Conservation (phyloP, 805 yeast species). For the Starmera dryadoides region DNA sequence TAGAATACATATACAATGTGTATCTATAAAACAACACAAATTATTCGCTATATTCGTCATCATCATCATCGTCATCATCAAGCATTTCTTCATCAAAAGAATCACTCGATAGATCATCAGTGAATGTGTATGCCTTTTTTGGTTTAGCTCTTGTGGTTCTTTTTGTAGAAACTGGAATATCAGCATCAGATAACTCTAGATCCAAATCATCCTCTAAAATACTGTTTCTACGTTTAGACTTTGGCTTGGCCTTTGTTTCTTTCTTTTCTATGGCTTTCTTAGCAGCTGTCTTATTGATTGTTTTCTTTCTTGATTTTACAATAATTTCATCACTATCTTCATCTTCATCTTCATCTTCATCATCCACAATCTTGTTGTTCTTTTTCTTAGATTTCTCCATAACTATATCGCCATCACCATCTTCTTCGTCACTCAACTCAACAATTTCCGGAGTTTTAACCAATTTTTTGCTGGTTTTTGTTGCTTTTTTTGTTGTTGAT, state of each 20-base stretch:
- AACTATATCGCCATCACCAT: neutral
- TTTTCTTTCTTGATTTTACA: conserved; percentile 3
- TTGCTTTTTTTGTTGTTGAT: neutral
- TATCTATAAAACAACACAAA: too few relatives aligned
- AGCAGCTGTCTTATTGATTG: conserved; percentile 1
- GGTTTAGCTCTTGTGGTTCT: conserved; percentile 15
- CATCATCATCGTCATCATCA: conserved; percentile 5
- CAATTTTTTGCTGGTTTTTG: neutral
- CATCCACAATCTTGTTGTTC: neutral
- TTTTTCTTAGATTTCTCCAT: neutral
- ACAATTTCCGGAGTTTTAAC: neutral
- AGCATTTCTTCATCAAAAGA: conserved; percentile 1
- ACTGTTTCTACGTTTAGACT: conserved; percentile 1
- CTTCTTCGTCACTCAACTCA: conserved; percentile 3
- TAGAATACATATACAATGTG: too few relatives aligned
- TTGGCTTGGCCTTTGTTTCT: neutral
- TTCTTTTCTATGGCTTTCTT: neutral
- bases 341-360: neutral
- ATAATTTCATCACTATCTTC: conserved; percentile 1
- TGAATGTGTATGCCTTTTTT: conserved; percentile 7
- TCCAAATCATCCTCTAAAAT: conserved; percentile 1
- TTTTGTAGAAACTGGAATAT: conserved; percentile 6
- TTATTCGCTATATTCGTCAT: neutral
- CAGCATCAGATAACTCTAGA: conserved; percentile 4
- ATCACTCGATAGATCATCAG: conserved; percentile 1